A percentile compares a stretch with the other conserved stretches of the same genome.
These are phyloP conservation scores for Alternaria triticina DNA, from an alignment of 2,329 filamentous ascomycete species.

Conservation along the genomic window DNA sequence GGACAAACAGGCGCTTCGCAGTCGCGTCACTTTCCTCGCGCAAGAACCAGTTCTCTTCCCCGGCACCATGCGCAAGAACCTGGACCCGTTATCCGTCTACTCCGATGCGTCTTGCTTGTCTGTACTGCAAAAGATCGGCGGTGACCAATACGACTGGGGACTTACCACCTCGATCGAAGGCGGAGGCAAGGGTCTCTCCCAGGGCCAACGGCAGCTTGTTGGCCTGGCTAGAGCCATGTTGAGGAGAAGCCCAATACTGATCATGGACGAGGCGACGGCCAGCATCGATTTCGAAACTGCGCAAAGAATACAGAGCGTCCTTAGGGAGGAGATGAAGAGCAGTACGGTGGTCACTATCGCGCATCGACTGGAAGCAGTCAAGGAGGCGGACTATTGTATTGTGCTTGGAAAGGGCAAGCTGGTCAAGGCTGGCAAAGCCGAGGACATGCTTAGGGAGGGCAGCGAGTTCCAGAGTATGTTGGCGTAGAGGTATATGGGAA, in stretches of 20 bases:
- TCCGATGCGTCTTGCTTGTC: constrained; percentile 60
- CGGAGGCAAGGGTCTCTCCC: constrained; percentile 67
- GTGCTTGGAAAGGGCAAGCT: constrained; percentile 61
- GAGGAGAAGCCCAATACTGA: constrained; percentile 65
- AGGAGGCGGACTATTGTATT: constrained; percentile 62
- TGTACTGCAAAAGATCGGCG: constrained; percentile 62
- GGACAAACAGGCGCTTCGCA: constrained; percentile 64
- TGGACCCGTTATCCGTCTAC: constrained; percentile 67
- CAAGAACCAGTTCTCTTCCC: constrained; percentile 72
- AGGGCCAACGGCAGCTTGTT: constrained; percentile 70
- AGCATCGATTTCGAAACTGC: constrained; percentile 69
- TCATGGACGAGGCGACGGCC: constrained; percentile 71
- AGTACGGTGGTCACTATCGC: constrained; percentile 71
- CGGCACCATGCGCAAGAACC: constrained; percentile 66
- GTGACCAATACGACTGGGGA: constrained; percentile 60
- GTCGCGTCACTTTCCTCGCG: constrained; percentile 69
- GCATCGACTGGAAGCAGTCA: constrained; percentile 68
- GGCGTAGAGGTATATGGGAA: constrained; percentile 18
- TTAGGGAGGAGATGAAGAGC: constrained; percentile 62
- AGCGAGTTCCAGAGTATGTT: constrained; percentile 44
- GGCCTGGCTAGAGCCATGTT: constrained; percentile 69
- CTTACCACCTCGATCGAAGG: constrained; percentile 64
- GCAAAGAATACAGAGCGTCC: constrained; percentile 59
- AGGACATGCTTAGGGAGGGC: constrained; percentile 45
- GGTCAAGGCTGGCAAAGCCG: constrained; percentile 42